Conservation (phyloP, 352 stramenopile genomes). For the Pythium volutum region DNA sequence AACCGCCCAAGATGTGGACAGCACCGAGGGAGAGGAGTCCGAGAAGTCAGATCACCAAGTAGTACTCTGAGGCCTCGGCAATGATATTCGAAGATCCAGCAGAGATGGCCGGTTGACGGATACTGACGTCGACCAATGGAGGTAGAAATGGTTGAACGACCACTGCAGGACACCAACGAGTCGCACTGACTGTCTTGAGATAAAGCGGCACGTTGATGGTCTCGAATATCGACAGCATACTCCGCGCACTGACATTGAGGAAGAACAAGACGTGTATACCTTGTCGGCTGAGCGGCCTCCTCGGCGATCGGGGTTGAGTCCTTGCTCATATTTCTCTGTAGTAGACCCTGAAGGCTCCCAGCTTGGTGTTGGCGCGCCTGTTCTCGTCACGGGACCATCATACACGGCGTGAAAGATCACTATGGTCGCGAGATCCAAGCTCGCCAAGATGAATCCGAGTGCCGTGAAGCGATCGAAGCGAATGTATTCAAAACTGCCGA, state of each 20-base stretch:
- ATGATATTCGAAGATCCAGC: constrained; percentile 14
- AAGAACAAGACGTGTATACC: constrained; percentile 67
- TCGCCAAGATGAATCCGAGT: constrained; percentile 50
- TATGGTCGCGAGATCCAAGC: constrained; percentile 48
- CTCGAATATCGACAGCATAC: constrained; percentile 70
- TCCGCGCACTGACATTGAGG: constrained; percentile 56
- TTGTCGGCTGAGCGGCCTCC: too few species aligned
- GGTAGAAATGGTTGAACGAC: not conserved
- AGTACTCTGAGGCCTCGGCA: constrained; percentile 41
- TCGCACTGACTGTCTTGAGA: constrained; percentile 37
- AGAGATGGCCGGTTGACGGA: not conserved
- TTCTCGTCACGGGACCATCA: constrained; percentile 40
- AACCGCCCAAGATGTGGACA: constrained; percentile 31
- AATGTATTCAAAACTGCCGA: constrained; percentile 33
- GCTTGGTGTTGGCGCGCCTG: constrained; percentile 29
- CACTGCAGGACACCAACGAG: constrained; percentile 23
- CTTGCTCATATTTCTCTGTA: too few species aligned
- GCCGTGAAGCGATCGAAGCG: constrained; percentile 59
- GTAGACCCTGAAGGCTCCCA: not conserved
- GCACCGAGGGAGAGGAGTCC: constrained; percentile 41
- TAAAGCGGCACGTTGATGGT: constrained; percentile 70
- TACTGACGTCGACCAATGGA: not conserved
- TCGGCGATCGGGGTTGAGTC: too few species aligned
- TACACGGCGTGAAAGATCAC: constrained; percentile 42
- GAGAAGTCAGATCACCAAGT: constrained; percentile 51